Evolutionary conservation across 495 filamentous ascomycete genomes (phyloP), one percentile per base, ranked within the genome.

Genomic region (Pseudevernia furfuracea): DNA sequence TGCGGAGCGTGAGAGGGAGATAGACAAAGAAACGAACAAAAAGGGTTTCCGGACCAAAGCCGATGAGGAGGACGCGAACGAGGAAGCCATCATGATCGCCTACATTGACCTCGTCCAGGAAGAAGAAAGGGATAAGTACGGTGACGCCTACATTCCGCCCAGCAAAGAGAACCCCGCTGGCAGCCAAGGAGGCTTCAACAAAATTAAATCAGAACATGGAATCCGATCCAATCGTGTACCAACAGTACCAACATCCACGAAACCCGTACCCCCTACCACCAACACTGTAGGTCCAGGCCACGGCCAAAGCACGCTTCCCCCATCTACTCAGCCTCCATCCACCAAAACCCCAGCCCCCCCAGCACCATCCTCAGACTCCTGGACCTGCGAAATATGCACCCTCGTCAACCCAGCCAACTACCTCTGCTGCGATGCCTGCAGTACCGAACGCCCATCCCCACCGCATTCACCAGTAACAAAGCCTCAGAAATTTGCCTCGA

Each of bases 1-100:
- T 41, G 63, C 64, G 17, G 80, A 81, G 15, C 80, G 79, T 48
- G 75, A 75, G 53, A 73, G 75, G 6, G 77, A 79, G 43, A 77
- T 90, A 4, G 80, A 82, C 3, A 84, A 91, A 62, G 81, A 87
- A 66, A 88, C 89, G 10, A 85, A 84, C 7, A 74, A 77, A 55
- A 88, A 87, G 68, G 90, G 91, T 0, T 91, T 94, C 78, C 78
- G 82, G 46, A 96, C 93, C 0, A 81, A 91, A 71, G 89, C 90
- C 0, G 90, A 95, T 69, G 89, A 94, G 69, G 92, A 96, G 60
- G 87, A 91, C 68, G 93, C 90, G 1, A 93, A 96, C 66, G 90
- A 97, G 55, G 81, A 82, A 25, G 92, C 93, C n/a, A 96, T 96
- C 67, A 81, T 90, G 63, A 84, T 91, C 67, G 93, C 91, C 1